phyloP scores from a whole-genome alignment of 108 stramenopile genomes.

The Conticribra weissflogii region DNA sequence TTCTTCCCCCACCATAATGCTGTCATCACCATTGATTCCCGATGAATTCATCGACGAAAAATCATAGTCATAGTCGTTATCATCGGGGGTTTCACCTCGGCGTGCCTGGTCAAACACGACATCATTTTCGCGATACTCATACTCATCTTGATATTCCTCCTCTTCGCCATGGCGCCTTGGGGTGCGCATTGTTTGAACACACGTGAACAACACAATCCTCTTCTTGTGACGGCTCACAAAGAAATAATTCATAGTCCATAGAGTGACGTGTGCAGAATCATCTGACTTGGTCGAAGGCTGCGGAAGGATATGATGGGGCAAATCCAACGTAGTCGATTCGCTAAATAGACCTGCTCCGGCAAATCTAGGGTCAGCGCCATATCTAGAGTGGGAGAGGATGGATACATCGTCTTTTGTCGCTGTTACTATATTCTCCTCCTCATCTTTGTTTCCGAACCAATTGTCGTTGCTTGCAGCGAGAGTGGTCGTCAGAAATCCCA shows the following conservation, averaged over 20 bases:
- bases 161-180: slow-evolving; percentile 40
- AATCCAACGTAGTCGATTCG: slow-evolving; percentile 8
- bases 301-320: slow-evolving; percentile 25
- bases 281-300: slow-evolving; percentile 34
- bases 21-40: slow-evolving; percentile 22
- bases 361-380: no score
- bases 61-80: slow-evolving; percentile 19
- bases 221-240: slow-evolving; percentile 90
- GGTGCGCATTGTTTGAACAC: slow-evolving; percentile 73
- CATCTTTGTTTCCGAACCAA: slow-evolving; percentile 3
- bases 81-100: slow-evolving; percentile 28
- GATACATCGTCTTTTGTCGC: no score
- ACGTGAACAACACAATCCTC: slow-evolving; percentile 89
- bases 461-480: slow-evolving; percentile 26
- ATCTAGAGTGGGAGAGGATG: no score
- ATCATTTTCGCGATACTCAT: slow-evolving; percentile 47
- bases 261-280: slow-evolving; percentile 33
- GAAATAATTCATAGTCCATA: slow-evolving; percentile 96
- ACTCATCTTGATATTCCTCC: slow-evolving; percentile 46
- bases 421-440: no score
- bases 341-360: no score
- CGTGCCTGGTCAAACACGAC: slow-evolving; percentile 49
- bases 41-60: background rate
- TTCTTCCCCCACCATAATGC: slow-evolving; percentile 28
- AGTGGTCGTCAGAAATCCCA: slow-evolving; percentile 53